Evolutionary conservation across 352 stramenopile genomes (phyloP).

Genomic region (Phytophthora boehmeriae): DNA sequence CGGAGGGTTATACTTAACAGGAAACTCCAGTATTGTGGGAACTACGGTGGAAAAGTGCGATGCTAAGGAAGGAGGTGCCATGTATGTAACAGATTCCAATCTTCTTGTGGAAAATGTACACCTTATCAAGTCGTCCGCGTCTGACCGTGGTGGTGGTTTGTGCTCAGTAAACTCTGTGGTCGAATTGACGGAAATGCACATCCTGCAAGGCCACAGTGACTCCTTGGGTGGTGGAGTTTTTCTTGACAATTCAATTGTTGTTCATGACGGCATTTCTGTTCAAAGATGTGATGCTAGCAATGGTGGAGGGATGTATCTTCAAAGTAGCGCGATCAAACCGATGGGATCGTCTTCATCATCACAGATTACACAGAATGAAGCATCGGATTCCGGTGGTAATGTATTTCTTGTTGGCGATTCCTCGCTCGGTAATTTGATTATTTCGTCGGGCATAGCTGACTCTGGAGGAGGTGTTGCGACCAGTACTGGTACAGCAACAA

Average conservation of each 20-base stretch:
- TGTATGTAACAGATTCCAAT: slow-evolving; percentile 21
- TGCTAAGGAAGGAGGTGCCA: slow-evolving; percentile 37
- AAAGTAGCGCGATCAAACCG: slow-evolving; percentile 16
- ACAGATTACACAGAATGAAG: slow-evolving; percentile 10
- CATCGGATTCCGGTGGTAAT: slow-evolving; percentile 18
- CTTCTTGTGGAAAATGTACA: slow-evolving; percentile 11
- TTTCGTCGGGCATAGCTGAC: slow-evolving; percentile 16
- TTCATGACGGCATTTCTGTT: slow-evolving; percentile 35
- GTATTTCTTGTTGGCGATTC: slow-evolving; percentile 10
- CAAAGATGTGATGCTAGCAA: slow-evolving; percentile 19
- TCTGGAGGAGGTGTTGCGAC: slow-evolving; percentile 16
- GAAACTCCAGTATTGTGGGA: slow-evolving; percentile 10
- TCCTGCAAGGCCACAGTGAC: slow-evolving; percentile 9
- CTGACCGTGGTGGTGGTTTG: slow-evolving; percentile 37
- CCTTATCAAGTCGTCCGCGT: slow-evolving; percentile 14
- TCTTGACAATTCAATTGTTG: slow-evolving; percentile 22
- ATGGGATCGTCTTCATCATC: slow-evolving; percentile 10
- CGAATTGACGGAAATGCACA: slow-evolving; percentile 9
- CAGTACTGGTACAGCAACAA: slow-evolving; percentile 10
- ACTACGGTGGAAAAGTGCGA: slow-evolving; percentile 9
- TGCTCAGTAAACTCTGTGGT: slow-evolving; percentile 20
- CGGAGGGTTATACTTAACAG: slow-evolving; percentile 29
- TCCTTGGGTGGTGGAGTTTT: slow-evolving; percentile 41
- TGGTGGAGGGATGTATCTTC: slow-evolving; percentile 49
- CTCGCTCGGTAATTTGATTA: slow-evolving; percentile 16